These are phyloP conservation scores for Fraxinus cuspidata DNA, from an alignment of 257 asterid genomes.

Conservation along the genomic window DNA sequence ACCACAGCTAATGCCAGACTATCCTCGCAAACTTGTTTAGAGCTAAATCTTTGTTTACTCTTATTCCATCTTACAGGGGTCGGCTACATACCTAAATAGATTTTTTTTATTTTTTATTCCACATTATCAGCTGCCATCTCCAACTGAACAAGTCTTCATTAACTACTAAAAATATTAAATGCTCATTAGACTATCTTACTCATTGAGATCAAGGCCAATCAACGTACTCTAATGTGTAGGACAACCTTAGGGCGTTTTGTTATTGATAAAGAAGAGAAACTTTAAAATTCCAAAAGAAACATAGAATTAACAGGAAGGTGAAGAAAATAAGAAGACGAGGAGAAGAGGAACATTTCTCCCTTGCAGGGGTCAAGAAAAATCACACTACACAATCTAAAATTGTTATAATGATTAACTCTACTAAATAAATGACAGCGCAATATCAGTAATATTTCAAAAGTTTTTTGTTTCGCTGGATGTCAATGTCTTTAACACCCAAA, in stretches of 20 bases:
- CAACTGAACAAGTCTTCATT: neutral
- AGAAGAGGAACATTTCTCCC: neutral
- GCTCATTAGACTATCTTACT: neutral
- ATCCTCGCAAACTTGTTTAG: neutral
- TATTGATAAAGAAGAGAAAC: neutral
- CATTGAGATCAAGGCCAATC: neutral
- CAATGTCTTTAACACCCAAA: neutral
- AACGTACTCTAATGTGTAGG: neutral
- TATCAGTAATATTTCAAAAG: neutral
- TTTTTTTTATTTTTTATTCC: neutral
- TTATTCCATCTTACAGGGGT: neutral
- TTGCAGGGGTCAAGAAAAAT: neutral
- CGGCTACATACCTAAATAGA: neutral
- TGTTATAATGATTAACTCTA: neutral
- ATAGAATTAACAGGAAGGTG: neutral
- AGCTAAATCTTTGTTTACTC: neutral
- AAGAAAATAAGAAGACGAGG: neutral
- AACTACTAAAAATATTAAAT: neutral
- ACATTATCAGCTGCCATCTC: neutral
- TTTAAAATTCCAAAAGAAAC: neutral
- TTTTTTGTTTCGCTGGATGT: neutral
- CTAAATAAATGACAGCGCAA: neutral
- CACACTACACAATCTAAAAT: neutral
- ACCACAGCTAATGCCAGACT: neutral
- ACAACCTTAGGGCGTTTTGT: neutral